Percentiles rank a stretch among this genome's conserved stretches.
Conservation (phyloP, 306 rosid species). For the Medicago arabica region DNA sequence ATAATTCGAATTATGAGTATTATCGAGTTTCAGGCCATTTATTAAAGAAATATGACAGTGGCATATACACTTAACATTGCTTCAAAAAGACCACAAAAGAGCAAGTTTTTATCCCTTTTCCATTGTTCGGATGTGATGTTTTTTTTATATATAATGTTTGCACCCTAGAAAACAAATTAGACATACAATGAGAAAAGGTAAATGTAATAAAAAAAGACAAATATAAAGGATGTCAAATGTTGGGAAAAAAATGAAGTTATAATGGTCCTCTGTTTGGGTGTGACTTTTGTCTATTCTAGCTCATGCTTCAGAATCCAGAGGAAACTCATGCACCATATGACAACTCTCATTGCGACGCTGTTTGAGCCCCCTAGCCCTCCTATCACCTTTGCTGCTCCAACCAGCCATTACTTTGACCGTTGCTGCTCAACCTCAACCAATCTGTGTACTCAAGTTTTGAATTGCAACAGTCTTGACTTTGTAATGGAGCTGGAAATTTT, state of each 20-base stretch:
- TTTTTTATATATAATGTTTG: neutral
- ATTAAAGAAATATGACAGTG: slow-evolving; percentile 1
- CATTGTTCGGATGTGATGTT: neutral
- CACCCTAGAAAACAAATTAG: neutral
- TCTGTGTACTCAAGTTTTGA: too few species aligned
- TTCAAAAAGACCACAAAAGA: neutral
- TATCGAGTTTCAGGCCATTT: slow-evolving; percentile 2
- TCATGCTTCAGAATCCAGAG: too few species aligned
- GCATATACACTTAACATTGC: neutral
- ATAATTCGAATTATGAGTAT: slow-evolving; percentile 27
- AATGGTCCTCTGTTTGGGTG: neutral
- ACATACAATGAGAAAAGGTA: neutral
- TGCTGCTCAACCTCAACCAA: neutral
- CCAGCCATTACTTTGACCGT: neutral
- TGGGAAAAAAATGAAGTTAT: neutral
- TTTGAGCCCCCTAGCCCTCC: too few species aligned
- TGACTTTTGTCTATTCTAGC: too few species aligned
- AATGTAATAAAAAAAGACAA: neutral
- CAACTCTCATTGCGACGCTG: too few species aligned
- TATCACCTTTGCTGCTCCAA: too few species aligned
- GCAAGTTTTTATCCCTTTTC: neutral
- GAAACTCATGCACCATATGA: too few species aligned
- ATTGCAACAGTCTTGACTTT: neutral
- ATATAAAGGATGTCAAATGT: neutral
- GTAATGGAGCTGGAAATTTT: neutral